These are phyloP conservation scores for Pseudogymnoascus sp. DNA, from an alignment of 2,329 filamentous ascomycete species.

Conservation along the genomic window DNA sequence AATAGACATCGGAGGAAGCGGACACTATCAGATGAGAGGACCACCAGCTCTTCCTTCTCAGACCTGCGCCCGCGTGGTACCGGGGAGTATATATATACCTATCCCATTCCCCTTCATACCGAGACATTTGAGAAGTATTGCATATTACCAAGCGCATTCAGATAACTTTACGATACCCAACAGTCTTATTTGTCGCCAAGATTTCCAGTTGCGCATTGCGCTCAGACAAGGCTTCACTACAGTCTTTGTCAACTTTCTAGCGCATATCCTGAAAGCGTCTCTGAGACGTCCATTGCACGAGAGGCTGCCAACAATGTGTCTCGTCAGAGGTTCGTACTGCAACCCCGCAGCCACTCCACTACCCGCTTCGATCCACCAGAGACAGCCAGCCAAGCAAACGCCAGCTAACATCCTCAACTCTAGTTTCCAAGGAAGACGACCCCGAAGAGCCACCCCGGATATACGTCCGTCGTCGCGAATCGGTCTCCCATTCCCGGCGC, in stretches of 20 bases:
- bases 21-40: conserved; percentile 1
- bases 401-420: not conserved
- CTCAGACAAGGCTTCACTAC: conserved; percentile 1
- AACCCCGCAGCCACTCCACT: conserved; percentile 6
- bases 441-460: not conserved
- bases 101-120: not conserved
- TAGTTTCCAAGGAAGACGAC: not conserved
- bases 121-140: not conserved
- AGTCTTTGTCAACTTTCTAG: not conserved
- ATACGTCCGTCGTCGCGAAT: conserved; percentile 1
- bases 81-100: not conserved
- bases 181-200: not conserved
- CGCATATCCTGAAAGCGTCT: not conserved
- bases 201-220: not conserved
- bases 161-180: not conserved
- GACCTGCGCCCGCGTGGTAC: not conserved
- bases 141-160: not conserved
- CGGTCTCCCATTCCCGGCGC: not conserved
- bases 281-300: not conserved
- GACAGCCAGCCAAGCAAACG: not conserved
- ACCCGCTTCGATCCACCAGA: not conserved
- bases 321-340: conserved; percentile 5
- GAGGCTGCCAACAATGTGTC: conserved; percentile 4
- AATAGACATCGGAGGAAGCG: not conserved
- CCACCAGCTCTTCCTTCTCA: conserved; percentile 2